phyloP scores from a whole-genome alignment of 176 grass and related monocot genomes.

The Alopecurus myosuroides region DNA sequence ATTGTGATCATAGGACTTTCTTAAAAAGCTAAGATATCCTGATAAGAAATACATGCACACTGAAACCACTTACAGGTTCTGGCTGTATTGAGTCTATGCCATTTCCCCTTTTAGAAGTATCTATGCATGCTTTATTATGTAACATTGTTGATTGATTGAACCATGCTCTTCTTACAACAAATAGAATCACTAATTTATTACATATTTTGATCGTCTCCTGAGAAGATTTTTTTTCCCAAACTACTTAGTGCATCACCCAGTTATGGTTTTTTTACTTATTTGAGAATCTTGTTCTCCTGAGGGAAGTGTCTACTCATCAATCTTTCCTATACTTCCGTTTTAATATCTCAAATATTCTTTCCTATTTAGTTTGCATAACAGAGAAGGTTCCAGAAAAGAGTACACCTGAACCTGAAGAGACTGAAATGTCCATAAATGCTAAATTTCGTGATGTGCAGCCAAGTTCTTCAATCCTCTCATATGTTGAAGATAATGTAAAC shows the following conservation, averaged over 20 bases:
- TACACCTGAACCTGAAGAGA: constrained; percentile 42
- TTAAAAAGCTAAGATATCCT: not conserved
- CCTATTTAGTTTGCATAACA: constrained; percentile 27
- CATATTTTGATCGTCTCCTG: not conserved
- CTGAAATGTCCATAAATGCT: constrained; percentile 87
- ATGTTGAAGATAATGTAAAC: constrained; percentile 93
- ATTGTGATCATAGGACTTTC: not conserved
- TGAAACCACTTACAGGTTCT: not conserved
- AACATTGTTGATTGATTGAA: not conserved
- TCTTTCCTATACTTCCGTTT: not conserved
- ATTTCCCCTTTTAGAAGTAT: not conserved
- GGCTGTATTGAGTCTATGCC: not conserved
- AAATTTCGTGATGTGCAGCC: constrained; percentile 87
- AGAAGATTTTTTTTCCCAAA: not conserved
- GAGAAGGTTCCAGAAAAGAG: constrained; percentile 43
- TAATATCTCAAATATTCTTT: not conserved
- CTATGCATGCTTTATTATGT: not conserved
- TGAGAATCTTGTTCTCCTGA: not conserved
- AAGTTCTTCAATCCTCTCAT: constrained; percentile 66
- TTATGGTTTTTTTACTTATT: not conserved
- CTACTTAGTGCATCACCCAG: not conserved
- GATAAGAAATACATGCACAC: not conserved
- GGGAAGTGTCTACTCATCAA: not conserved
- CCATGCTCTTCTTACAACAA: not conserved
- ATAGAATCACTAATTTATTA: not conserved